Conservation (phyloP, 2,329 filamentous ascomycete genomes). For the Colletotrichum tropicale region DNA sequence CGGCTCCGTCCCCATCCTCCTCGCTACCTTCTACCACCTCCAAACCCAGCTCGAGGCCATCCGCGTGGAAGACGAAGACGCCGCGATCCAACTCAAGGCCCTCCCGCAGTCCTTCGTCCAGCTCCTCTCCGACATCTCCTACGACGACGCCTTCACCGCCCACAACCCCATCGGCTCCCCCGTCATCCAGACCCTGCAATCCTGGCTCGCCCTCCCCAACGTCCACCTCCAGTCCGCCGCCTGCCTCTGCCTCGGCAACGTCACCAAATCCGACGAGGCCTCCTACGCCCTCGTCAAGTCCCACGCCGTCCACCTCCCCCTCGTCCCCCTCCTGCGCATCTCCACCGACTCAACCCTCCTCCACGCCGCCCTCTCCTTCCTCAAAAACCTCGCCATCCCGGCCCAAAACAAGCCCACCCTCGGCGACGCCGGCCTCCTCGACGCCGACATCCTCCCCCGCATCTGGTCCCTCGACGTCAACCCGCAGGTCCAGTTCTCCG, state of each 20-base stretch:
- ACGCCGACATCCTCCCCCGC: constrained; percentile 43
- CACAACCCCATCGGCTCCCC: constrained; percentile 46
- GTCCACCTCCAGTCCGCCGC: constrained; percentile 58
- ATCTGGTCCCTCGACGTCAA: constrained; percentile 57
- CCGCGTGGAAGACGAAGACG: constrained; percentile 50
- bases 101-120: constrained; percentile 56
- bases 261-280: constrained; percentile 62
- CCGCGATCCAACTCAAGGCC: constrained; percentile 46
- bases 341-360: constrained; percentile 54
- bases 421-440: constrained; percentile 49
- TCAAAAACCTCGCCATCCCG: constrained; percentile 69
- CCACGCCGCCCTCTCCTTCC: constrained; percentile 62
- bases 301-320: constrained; percentile 43
- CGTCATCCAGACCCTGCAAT: constrained; percentile 44
- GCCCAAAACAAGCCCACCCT: constrained; percentile 57
- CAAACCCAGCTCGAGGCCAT: constrained; percentile 45
- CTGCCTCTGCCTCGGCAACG: constrained; percentile 66
- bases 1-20: constrained; percentile 44
- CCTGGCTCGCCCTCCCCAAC: constrained; percentile 50
- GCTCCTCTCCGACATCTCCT: constrained; percentile 57
- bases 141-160: constrained; percentile 48
- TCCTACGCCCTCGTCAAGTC: constrained; percentile 54
- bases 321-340: constrained; percentile 43
- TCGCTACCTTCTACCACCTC: constrained; percentile 52
- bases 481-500: constrained; percentile 54